Evolutionary conservation across 345 rosid species (phyloP).

Genomic region (Iberis pinnata): DNA sequence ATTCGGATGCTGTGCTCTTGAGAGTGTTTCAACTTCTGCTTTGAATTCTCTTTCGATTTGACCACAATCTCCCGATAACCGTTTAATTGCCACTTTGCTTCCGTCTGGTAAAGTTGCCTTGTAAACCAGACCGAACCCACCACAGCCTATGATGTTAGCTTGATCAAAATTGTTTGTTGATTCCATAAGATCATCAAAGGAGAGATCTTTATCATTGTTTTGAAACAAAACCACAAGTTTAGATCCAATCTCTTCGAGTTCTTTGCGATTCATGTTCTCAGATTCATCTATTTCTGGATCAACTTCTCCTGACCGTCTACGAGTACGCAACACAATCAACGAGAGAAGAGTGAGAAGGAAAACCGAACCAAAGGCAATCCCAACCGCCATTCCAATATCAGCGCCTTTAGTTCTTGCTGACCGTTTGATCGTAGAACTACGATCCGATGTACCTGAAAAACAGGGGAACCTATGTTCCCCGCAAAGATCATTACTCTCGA

Average conservation of each 20-base stretch:
- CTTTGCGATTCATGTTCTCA: constrained; percentile 30
- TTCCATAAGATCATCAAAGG: constrained; percentile 52
- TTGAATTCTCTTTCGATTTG: constrained; percentile 79
- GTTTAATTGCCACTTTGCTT: constrained; percentile 61
- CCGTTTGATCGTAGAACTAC: constrained; percentile 14
- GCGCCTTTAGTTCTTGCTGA: constrained; percentile 35
- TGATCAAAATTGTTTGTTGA: constrained; percentile 72
- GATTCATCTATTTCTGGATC: constrained; percentile 61
- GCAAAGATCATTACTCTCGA: constrained; percentile 69
- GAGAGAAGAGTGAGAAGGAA: constrained; percentile 42
- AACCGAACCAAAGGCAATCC: constrained; percentile 46
- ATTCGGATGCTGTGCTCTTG: constrained; percentile 80
- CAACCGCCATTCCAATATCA: constrained; percentile 51
- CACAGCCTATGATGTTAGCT: constrained; percentile 77
- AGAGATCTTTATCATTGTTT: constrained; percentile 49
- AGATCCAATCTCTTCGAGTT: constrained; percentile 46
- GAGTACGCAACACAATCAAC: constrained; percentile 44
- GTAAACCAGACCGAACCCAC: constrained; percentile 87
- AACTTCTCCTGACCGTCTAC: constrained; percentile 48
- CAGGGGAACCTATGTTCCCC: constrained; percentile 56
- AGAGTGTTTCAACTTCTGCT: constrained; percentile 86
- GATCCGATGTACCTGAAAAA: neutral
- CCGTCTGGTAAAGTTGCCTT: constrained; percentile 65
- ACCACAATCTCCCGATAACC: constrained; percentile 77
- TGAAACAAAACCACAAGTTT: constrained; percentile 56